Base-by-base conservation (phyloP, 1,284 basidiomycete genomes). In the Leccinum fallax region DNA sequence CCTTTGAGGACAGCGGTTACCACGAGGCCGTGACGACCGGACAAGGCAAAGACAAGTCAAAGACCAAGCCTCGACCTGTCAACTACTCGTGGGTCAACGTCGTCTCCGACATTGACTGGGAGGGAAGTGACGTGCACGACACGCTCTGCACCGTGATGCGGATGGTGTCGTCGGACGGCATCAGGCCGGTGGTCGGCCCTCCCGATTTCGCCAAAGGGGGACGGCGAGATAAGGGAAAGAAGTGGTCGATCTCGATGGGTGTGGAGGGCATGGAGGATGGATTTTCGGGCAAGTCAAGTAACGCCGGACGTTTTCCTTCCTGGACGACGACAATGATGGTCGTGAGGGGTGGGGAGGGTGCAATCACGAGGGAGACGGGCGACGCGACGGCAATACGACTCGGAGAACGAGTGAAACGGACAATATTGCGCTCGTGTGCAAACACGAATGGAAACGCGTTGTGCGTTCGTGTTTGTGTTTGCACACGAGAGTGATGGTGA, bases 41-140 rank as follows among this genome's bases (percentile, higher is more conserved):
- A 43, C 56, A 60, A 5, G 63, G 61, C 48, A 69, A 66, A 43
- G 70, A 71, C 13, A 72, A 66, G 60, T 40, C 56, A 26, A 69
- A 69, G 57, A 66, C 65, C 19, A 82, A 79, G 52, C 68, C 73
- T 6, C 65, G 72, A 7, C 60, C 64, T 58, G 84, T 90, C 30
- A 85, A 84, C 34, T 93, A 93, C 74, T 83, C 86, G 21, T 93
- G 90, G 89, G 83, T 92, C 19, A 87, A 83, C 69, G 77, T 85
- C 51, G 83, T 84, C 28, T 87, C 88, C 57, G 90, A 92, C 70
- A 84, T 92, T 36, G 90, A 93, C 73, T 88, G 85, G 80, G 88
- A 92, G 67, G 91, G 91, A n/a, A 81, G 85, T 63, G 87, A 90
- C 72, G 81, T 92, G 49, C 77, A 85, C 10, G 87, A 90, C 65